Evolutionary conservation across 805 yeast genomes (phyloP).

Genomic region (Monosporozyma servazzii): DNA sequence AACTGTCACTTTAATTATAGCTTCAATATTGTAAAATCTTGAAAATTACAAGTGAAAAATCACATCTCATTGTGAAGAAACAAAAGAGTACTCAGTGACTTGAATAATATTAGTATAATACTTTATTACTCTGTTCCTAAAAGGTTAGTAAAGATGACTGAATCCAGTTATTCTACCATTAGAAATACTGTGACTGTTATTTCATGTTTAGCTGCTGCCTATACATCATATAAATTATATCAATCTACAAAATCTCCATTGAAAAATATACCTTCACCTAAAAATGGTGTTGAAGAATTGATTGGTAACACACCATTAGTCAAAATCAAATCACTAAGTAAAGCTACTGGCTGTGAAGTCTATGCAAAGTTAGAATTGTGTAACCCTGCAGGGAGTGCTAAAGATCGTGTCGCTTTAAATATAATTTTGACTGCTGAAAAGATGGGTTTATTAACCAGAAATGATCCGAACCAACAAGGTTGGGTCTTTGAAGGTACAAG

Average conservation of each 20-base stretch:
- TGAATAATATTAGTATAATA: not conserved
- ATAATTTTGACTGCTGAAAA: constrained; percentile 63
- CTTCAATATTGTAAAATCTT: not conserved
- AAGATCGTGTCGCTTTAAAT: constrained; percentile 86
- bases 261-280: constrained; percentile 6
- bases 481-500: constrained; percentile 87
- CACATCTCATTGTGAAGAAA: not conserved
- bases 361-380: constrained; percentile 78
- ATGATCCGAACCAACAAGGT: constrained; percentile 40
- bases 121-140: not conserved
- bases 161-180: not conserved
- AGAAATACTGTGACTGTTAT: not conserved
- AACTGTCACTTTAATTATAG: not conserved
- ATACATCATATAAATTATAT: constrained; percentile 1
- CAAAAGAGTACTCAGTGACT: not conserved
- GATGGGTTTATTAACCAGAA: constrained; percentile 45
- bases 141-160: not conserved
- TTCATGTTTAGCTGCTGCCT: not conserved
- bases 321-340: constrained; percentile 58
- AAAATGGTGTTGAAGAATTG: constrained; percentile 58
- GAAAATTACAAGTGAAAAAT: not conserved
- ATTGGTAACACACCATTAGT: constrained; percentile 90
- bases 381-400: constrained; percentile 94
- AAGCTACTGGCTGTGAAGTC: constrained; percentile 67
- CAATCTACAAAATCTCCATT: not conserved